phyloP scores from a whole-genome alignment of 2,329 filamentous ascomycete species.

The Cyanodermella asteris region DNA sequence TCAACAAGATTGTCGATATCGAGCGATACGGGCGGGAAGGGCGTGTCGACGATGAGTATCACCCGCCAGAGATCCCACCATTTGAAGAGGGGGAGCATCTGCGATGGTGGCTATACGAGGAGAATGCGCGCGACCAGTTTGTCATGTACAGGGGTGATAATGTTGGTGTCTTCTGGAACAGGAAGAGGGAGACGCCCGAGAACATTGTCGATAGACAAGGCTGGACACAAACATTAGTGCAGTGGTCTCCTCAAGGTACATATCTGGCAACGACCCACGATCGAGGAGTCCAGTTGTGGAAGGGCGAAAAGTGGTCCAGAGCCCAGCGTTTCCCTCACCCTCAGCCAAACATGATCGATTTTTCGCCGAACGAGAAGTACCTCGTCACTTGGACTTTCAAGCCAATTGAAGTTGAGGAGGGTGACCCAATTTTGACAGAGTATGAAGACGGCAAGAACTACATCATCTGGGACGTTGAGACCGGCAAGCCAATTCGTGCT shows the following conservation, averaged over 20 bases:
- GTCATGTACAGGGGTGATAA: conserved; percentile 81
- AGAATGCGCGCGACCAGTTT: conserved; percentile 82
- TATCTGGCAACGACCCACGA: conserved; percentile 87
- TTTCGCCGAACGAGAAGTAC: conserved; percentile 83
- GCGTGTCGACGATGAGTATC: conserved; percentile 78
- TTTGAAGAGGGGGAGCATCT: conserved; percentile 89
- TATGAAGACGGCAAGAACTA: conserved; percentile 99
- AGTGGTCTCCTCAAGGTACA: conserved; percentile 91
- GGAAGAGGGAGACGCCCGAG: conserved; percentile 78
- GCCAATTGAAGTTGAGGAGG: conserved; percentile 78
- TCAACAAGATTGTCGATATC: conserved; percentile 97
- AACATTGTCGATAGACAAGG: conserved; percentile 74
- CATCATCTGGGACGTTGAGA: conserved; percentile 91
- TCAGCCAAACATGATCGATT: conserved; percentile 86
- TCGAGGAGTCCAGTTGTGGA: conserved; percentile 95
- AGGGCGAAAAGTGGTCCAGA: conserved; percentile 68
- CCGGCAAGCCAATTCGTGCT: conserved; percentile 71
- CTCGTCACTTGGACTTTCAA: conserved; percentile 91
- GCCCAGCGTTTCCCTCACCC: conserved; percentile 89
- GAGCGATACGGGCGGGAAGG: conserved; percentile 91
- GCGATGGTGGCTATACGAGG: conserved; percentile 77
- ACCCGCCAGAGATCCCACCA: conserved; percentile 55
- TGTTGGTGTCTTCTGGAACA: conserved; percentile 95
- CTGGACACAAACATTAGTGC: conserved; percentile 96
- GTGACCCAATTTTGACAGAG: conserved; percentile 58